Conservation (phyloP, 495 filamentous ascomycete species). For the Tuber brumale region DNA sequence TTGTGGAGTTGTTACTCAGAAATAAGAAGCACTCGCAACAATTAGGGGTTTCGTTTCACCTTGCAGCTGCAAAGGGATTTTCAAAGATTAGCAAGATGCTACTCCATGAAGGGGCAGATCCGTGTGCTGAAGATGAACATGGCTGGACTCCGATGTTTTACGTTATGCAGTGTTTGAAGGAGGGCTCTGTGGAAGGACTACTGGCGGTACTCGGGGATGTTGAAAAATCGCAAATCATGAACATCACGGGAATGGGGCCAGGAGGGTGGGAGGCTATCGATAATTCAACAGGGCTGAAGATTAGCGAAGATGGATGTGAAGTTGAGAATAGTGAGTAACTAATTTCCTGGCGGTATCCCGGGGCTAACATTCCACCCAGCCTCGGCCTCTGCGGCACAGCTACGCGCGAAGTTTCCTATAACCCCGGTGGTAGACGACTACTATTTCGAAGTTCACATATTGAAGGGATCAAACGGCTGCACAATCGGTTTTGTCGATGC, state of each 20-base stretch:
- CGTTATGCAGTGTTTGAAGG: slow-evolving; percentile 10
- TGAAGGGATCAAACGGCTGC: background rate
- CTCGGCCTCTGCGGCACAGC: background rate
- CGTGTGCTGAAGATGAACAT: background rate
- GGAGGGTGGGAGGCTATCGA: background rate
- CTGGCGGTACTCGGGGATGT: background rate
- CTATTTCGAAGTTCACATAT: slow-evolving; percentile 13
- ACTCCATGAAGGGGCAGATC: slow-evolving; percentile 12
- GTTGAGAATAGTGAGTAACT: slow-evolving; percentile 8
- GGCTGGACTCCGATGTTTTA: slow-evolving; percentile 13
- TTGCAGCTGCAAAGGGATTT: slow-evolving; percentile 9
- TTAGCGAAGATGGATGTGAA: slow-evolving; percentile 13
- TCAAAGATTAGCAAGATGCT: slow-evolving; percentile 5
- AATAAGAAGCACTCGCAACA: background rate
- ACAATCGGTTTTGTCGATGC: slow-evolving; percentile 8
- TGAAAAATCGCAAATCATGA: background rate
- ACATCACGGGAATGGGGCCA: background rate
- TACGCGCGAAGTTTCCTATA: background rate
- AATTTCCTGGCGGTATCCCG: background rate
- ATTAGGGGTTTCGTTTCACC: slow-evolving; percentile 4
- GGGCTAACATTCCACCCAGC: background rate
- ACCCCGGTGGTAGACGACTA: background rate
- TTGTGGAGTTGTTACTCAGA: slow-evolving; percentile 7
- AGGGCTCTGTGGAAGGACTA: slow-evolving; percentile 1
- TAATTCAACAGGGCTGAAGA: background rate